Conservation (phyloP, 2,329 filamentous ascomycete species). For the Colletotrichum magnum region DNA sequence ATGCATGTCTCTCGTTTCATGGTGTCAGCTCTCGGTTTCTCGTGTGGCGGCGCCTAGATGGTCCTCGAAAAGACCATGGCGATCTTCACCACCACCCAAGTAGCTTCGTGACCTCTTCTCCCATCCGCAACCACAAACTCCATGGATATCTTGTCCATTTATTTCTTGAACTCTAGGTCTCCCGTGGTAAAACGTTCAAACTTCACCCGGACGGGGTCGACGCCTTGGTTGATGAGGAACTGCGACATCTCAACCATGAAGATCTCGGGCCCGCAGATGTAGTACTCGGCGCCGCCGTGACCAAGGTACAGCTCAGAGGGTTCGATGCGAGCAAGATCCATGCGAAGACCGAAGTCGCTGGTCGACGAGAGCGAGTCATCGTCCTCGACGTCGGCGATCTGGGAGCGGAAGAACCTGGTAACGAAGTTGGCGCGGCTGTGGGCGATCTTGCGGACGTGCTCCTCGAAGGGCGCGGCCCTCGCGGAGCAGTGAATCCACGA, state of each 20-base stretch:
- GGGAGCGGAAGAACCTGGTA: constrained; percentile 65
- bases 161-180: constrained; percentile 52
- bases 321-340: constrained; percentile 62
- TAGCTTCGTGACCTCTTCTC: not conserved
- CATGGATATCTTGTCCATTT: not conserved
- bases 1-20: too few relatives aligned
- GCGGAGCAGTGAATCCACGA: constrained; percentile 73
- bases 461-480: constrained; percentile 64
- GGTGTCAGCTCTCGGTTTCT: too few relatives aligned
- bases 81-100: too few relatives aligned
- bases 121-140: too few relatives aligned
- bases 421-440: constrained; percentile 52
- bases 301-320: constrained; percentile 61
- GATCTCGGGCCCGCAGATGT: constrained; percentile 67
- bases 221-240: constrained; percentile 57
- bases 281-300: constrained; percentile 65
- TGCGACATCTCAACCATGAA: constrained; percentile 67
- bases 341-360: constrained; percentile 55
- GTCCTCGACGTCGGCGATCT: constrained; percentile 59
- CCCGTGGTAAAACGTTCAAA: constrained; percentile 64
- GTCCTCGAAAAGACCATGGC: too few relatives aligned
- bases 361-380: constrained; percentile 60
- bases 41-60: too few relatives aligned
- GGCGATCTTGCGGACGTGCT: constrained; percentile 63
- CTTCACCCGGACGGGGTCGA: constrained; percentile 56